A percentile compares a stretch with the other conserved stretches of the same genome.
These are phyloP conservation scores for Trichosporon faecale DNA, from an alignment of 1,284 basidiomycete species.

Conservation along the genomic window DNA sequence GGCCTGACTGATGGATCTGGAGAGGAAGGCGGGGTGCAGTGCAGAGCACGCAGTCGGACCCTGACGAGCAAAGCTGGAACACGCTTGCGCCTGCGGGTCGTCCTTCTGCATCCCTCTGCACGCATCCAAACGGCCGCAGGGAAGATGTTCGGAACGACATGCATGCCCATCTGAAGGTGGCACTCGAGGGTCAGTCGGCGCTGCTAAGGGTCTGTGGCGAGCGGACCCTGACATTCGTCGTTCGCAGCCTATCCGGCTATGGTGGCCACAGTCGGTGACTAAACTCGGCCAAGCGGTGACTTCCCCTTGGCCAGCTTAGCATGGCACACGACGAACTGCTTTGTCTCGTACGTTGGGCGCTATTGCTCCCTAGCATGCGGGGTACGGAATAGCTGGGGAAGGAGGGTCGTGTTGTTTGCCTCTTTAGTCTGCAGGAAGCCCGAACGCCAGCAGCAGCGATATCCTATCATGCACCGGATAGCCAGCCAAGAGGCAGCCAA, in stretches of 20 bases:
- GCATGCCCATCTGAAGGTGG: neutral
- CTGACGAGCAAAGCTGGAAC: neutral
- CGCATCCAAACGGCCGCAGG: too few species aligned
- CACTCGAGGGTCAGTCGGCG: neutral
- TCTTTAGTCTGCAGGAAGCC: neutral
- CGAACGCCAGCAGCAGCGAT: neutral
- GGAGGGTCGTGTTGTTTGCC: neutral
- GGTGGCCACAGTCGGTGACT: neutral
- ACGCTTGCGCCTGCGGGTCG: neutral
- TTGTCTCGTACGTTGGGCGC: conserved; percentile 3
- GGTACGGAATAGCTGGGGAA: neutral
- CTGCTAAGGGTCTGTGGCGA: neutral
- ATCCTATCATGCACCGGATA: neutral
- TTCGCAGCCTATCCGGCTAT: neutral
- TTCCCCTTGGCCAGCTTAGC: neutral
- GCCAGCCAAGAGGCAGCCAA: neutral
- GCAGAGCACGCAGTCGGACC: neutral
- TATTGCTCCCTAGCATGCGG: neutral
- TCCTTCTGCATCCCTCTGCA: too few species aligned
- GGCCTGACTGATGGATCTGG: neutral
- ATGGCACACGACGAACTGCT: neutral
- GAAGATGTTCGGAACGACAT: neutral
- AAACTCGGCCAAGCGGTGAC: neutral
- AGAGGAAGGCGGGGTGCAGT: neutral
- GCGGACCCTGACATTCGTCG: neutral